Evolutionary conservation across 495 filamentous ascomycete genomes (phyloP).

Genomic region (Chaetomium fimeti): DNA sequence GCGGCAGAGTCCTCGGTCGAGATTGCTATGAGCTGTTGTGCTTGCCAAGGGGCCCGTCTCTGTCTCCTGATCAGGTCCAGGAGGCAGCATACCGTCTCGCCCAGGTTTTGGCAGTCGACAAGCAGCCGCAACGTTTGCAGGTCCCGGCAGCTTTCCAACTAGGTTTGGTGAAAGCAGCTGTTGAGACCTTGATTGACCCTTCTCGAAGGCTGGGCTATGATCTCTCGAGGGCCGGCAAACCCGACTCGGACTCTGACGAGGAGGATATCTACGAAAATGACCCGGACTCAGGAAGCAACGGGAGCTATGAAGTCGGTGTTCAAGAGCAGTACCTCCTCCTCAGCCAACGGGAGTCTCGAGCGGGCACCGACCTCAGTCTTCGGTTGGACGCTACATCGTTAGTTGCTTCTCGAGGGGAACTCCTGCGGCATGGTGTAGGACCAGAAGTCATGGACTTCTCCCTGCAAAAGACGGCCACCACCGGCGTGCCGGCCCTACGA

Average conservation of each 20-base stretch:
- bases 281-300: neutral
- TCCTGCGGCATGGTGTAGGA: slow-evolving; percentile 7
- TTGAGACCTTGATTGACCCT: slow-evolving; percentile 56
- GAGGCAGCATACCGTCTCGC: slow-evolving; percentile 53
- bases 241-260: slow-evolving; percentile 33
- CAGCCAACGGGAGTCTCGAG: slow-evolving; percentile 20
- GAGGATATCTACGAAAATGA: neutral
- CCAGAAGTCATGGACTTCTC: slow-evolving; percentile 32
- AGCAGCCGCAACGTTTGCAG: slow-evolving; percentile 51
- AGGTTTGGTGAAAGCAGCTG: slow-evolving; percentile 50
- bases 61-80: slow-evolving; percentile 52
- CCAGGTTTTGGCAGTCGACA: slow-evolving; percentile 60
- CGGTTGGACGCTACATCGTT: slow-evolving; percentile 21
- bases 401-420: neutral
- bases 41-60: slow-evolving; percentile 44
- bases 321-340: slow-evolving; percentile 28
- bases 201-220: slow-evolving; percentile 58
- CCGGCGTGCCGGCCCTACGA: slow-evolving; percentile 38
- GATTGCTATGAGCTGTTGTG: slow-evolving; percentile 57
- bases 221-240: slow-evolving; percentile 38
- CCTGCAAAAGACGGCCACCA: slow-evolving; percentile 39
- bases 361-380: slow-evolving; percentile 28
- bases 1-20: slow-evolving; percentile 21
- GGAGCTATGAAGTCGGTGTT: slow-evolving; percentile 19
- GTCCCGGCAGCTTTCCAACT: slow-evolving; percentile 52